Base-by-base conservation (phyloP, 176 grass and related monocot species). In the Musa acuminata region DNA sequence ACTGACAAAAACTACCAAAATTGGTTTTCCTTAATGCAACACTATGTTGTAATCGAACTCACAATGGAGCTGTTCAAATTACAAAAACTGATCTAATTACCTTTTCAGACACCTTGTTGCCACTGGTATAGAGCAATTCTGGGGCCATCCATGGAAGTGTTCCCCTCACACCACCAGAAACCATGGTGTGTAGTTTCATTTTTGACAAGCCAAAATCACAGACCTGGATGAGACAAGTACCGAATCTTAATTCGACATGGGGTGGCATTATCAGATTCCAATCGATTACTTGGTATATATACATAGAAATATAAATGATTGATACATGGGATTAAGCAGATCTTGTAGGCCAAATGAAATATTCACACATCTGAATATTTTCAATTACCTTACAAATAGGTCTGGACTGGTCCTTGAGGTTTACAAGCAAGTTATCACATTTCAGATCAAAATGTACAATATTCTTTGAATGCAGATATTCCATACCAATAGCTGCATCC, bases 101-200 rank as follows among this genome's bases (percentile, higher is more conserved):
- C 90, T 98, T 98, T 59, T 91, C 94, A 19, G 85, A 89, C 72
- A 93, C 87, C 82, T 89, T 93, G 69, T 83, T 91, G 68, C 81
- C 17, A 7, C 65, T 85, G 74, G 83, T 87, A 58, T 82, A 90
- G 2, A 93, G 64, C 68, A 90, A 88, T 67, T 93, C 94, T 62
- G 90, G 94, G 55, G 94, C 94, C 90, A 98, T 98, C 90, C 90
- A 98, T 77, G 94, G 88, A 85, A 98, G 94, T 54, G 94, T 98
- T 87, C 94, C 90, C 78, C 87, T 93, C 90, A 98, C 93, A 80
- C 94, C 94, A 65, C 90, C 94, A 59, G 90, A 97, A 77, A 98
- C 94, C 75, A 93, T 71, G 7, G 86, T 89, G 62, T 91, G 85
- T 81, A 85, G 84, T 87, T 98, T 98, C 85, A 93, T 98, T 80